Evolutionary conservation across 805 yeast genomes (phyloP), one percentile per base, ranked within the genome.

Genomic region (Ogataea trehaloabstinens): DNA sequence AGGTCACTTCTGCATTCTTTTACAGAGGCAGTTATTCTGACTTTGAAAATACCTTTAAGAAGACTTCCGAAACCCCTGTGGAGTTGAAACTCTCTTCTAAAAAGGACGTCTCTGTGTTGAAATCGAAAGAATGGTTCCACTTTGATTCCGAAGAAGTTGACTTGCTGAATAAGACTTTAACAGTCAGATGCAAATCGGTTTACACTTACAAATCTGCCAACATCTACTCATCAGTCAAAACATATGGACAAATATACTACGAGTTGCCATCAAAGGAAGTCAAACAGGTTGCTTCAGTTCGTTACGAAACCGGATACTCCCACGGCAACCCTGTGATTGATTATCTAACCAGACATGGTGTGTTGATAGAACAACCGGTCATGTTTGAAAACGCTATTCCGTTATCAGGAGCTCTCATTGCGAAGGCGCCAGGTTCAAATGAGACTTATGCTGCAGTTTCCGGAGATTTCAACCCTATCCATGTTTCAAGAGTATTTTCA

Each of bases 381-480:
- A 72, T 78, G 58, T 85, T 93, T 61, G 99, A 91, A 67, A 85
- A 87, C 62, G 77, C 86, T 39, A 90, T 91, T 57, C 95, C 96
- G 55, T 76, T 93, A 52, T 73, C 83, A 40, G 73, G 76, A 43
- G 78, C 77, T 53, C 73, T 78, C 52, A 65, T 75, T 31, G 72
- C 83, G 5, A 86, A 86, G 63, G 85, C 98, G 31, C 99, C 99
- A 60, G 85, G 89, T 47, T 84, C 96, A 40, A 93, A 93, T 66
- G 98, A 88, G 70, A 87, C 95, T 19, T 93, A 93, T 61, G 99
- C 96, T 48, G 85, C 80, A 61, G 97, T 93, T 30, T 91, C 98
- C 46, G 98, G 98, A 61, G 99, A 93, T 67, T 91, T 78, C 80
- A 93, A 93, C 67, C 99, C 99, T 46, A 93, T 93, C 56, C 99